These are phyloP conservation scores for Nakaseomyces nivariensis DNA, from an alignment of 1,139 yeast genomes.

Conservation along the genomic window DNA sequence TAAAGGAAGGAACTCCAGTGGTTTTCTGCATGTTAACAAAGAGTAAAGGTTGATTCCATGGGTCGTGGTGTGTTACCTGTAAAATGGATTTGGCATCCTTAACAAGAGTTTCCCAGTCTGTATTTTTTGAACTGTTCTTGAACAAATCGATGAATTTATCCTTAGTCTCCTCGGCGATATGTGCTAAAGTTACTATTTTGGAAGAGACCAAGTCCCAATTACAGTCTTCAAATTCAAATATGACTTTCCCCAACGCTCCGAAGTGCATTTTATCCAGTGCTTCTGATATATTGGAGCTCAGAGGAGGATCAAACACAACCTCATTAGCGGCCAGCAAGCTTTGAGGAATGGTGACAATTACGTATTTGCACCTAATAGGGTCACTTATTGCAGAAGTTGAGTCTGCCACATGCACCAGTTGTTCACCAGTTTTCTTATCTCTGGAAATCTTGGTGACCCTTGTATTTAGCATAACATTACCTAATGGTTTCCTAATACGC, in stretches of 20 bases:
- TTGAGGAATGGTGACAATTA: constrained; percentile 68
- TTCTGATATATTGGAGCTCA: constrained; percentile 39
- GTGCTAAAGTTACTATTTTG: constrained; percentile 17
- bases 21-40: constrained; percentile 37
- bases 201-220: constrained; percentile 51
- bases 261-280: constrained; percentile 47
- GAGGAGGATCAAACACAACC: constrained; percentile 49
- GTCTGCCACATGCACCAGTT: constrained; percentile 24
- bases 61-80: constrained; percentile 11
- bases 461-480: constrained; percentile 35
- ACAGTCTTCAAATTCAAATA: constrained; percentile 54
- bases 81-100: constrained; percentile 3
- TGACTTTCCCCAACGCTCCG: constrained; percentile 69
- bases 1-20: constrained; percentile 39
- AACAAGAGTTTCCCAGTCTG: constrained; percentile 7
- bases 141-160: constrained; percentile 5
- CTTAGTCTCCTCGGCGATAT: constrained; percentile 7
- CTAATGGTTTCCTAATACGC: constrained; percentile 31
- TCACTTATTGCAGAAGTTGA: not conserved
- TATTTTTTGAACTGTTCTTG: constrained; percentile 8
- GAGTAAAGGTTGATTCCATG: constrained; percentile 45
- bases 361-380: constrained; percentile 32
- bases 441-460: constrained; percentile 38
- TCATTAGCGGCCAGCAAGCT: constrained; percentile 41
- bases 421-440: not conserved